phyloP scores from a whole-genome alignment of 1,284 basidiomycete genomes.

The Testicularia cyperi region DNA sequence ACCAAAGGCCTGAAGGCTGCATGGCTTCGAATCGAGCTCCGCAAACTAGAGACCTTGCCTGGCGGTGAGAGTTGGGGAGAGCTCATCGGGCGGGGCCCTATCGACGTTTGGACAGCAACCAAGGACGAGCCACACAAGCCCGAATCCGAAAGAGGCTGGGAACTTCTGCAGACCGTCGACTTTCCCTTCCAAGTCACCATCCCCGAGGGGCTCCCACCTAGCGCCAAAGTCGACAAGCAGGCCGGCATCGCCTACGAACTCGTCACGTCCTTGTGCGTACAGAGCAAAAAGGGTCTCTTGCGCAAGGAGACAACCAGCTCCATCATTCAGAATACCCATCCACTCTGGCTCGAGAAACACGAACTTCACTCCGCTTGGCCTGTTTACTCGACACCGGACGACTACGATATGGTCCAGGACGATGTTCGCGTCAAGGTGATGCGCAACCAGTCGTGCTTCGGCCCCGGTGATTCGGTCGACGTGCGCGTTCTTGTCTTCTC shows the following conservation, averaged over 20 bases:
- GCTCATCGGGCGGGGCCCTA: slow-evolving; percentile 54
- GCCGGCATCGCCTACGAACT: slow-evolving; percentile 54
- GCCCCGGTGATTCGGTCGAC: slow-evolving; percentile 46
- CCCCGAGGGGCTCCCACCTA: slow-evolving; percentile 54
- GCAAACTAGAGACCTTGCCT: slow-evolving; percentile 55
- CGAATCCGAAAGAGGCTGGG: slow-evolving; percentile 39
- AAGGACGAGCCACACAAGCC: slow-evolving; percentile 27
- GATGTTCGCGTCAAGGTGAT: slow-evolving; percentile 43
- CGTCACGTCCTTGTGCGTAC: slow-evolving; percentile 53
- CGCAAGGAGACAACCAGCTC: slow-evolving; percentile 39
- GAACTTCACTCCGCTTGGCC: slow-evolving; percentile 58
- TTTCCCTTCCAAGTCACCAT: slow-evolving; percentile 51
- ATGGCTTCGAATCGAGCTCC: slow-evolving; percentile 57
- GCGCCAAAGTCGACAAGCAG: slow-evolving; percentile 52
- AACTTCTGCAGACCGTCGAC: slow-evolving; percentile 39
- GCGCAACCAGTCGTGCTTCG: slow-evolving; percentile 47
- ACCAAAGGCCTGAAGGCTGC: slow-evolving; percentile 52
- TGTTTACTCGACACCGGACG: slow-evolving; percentile 46
- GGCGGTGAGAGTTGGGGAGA: slow-evolving; percentile 57
- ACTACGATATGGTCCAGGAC: slow-evolving; percentile 35
- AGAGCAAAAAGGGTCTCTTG: slow-evolving; percentile 43
- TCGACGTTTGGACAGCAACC: slow-evolving; percentile 51
- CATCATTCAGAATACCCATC: slow-evolving; percentile 50
- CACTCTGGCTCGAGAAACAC: slow-evolving; percentile 56
- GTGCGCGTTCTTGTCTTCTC: slow-evolving; percentile 45